Evolutionary conservation across 257 asterid species (phyloP), one percentile per base, ranked within the genome.

Genomic region (Voacanga thouarsii): DNA sequence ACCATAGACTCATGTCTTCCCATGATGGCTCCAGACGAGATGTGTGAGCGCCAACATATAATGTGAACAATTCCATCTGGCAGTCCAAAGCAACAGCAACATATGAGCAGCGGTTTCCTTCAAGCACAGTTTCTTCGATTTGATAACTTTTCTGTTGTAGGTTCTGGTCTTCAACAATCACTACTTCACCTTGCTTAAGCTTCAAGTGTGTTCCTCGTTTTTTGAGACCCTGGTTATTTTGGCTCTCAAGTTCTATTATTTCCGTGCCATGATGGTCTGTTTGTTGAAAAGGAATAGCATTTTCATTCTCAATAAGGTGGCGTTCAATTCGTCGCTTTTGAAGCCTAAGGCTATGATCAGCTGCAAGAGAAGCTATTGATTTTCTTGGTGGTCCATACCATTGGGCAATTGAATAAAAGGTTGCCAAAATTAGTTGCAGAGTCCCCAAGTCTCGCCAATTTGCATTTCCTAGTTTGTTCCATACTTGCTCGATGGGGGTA

Each of bases 1-100:
- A 93, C 98, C 98, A 93, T 21, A 90, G 80, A 67, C 89, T 91
- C 98, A 93, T 93, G 84, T 93, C 97, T 60, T 93, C 98, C 97
- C 94, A 91, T 0, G 98, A 91, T 16, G 93, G 96, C 86, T 91
- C 93, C 72, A 93, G 72, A 75, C 94, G 94, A 78, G 96, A 91
- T 0, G 96, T 86, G 81, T 91, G 98, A 60, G 94, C 94, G 6
- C 98, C 97, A 16, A 93, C 81, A 11, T 90, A 79, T 70, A 93
- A 71, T 3, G 84, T 84, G 86, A 91, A 39, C 44, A 78, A 73
- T 26, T 88, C 87, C 1, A 83, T 76, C 11, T 74, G 84, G 76
- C 66, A 47, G 9, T 86, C 91, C 8, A 78, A 72, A 21, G 88
- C 85, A 56, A 85, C 84, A 45, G 94, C 98, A 24, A 81, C 79